phyloP scores from a whole-genome alignment of 2,329 filamentous ascomycete species.

The Microcyclospora pomicola region DNA sequence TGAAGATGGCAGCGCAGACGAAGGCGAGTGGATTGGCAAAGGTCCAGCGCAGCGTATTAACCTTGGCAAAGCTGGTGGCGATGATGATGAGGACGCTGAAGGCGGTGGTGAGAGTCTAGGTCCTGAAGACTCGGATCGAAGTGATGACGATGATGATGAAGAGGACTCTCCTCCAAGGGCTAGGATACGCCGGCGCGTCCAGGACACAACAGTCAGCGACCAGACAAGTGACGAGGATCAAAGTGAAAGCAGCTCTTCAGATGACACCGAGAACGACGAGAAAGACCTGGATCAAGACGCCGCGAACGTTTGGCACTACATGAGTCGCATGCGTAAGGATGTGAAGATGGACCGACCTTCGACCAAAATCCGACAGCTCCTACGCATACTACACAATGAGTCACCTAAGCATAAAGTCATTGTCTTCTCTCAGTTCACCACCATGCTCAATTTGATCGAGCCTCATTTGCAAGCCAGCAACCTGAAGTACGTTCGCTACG shows the following conservation, averaged over 20 bases:
- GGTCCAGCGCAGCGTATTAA: conserved; percentile 48
- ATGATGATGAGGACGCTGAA: conserved; percentile 78
- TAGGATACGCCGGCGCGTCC: conserved; percentile 28
- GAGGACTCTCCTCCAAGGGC: conserved; percentile 27
- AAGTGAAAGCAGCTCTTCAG: not conserved
- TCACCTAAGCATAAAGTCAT: conserved; percentile 83
- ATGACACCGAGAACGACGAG: not conserved
- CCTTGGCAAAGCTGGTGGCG: conserved; percentile 54
- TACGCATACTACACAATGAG: conserved; percentile 68
- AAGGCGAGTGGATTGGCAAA: conserved; percentile 61
- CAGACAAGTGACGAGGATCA: conserved; percentile 25
- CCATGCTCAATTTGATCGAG: conserved; percentile 92
- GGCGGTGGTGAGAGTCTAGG: conserved; percentile 69
- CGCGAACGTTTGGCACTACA: conserved; percentile 14
- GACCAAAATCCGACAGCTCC: conserved; percentile 80
- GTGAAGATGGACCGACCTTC: conserved; percentile 45
- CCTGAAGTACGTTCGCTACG: conserved; percentile 76
- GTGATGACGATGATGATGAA: conserved; percentile 38
- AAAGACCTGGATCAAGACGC: conserved; percentile 24
- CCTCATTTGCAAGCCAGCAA: conserved; percentile 67
- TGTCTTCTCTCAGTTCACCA: conserved; percentile 96
- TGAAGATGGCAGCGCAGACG: conserved; percentile 44
- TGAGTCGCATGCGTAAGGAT: too few species aligned
- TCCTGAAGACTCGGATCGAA: conserved; percentile 55
- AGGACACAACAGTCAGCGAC: conserved; percentile 38